These are phyloP conservation scores for Ensete glaucum DNA, from an alignment of 176 grass and related monocot species.

Conservation along the genomic window DNA sequence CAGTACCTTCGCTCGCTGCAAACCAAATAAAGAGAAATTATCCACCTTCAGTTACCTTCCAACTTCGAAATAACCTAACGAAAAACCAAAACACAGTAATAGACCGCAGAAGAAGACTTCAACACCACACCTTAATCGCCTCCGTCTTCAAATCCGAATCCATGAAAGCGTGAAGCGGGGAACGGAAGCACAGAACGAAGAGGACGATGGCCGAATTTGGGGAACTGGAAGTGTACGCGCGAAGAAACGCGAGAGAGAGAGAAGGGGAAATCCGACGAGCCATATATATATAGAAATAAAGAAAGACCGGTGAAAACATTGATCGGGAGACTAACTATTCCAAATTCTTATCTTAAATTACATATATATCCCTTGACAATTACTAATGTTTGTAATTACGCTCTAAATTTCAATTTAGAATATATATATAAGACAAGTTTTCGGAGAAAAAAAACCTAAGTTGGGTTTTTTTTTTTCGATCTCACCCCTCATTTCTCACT, in stretches of 20 bases:
- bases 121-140: conserved; percentile 12
- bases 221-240: not conserved
- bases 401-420: too few relatives aligned
- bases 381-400: too few relatives aligned
- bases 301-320: not conserved
- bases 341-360: not conserved
- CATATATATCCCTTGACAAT: too few relatives aligned
- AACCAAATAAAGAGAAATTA: not conserved
- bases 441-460: too few relatives aligned
- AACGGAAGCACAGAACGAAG: not conserved
- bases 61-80: not conserved
- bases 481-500: too few relatives aligned
- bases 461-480: too few relatives aligned
- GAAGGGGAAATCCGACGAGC: not conserved
- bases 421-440: too few relatives aligned
- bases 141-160: conserved; percentile 5
- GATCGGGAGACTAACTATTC: not conserved
- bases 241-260: not conserved
- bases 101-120: not conserved
- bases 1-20: conserved; percentile 81
- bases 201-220: not conserved
- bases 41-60: not conserved
- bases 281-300: not conserved
- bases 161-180: not conserved
- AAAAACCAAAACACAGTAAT: not conserved